Evolutionary conservation across 306 rosid genomes (phyloP).

Genomic region (Pachyrhizus erosus): DNA sequence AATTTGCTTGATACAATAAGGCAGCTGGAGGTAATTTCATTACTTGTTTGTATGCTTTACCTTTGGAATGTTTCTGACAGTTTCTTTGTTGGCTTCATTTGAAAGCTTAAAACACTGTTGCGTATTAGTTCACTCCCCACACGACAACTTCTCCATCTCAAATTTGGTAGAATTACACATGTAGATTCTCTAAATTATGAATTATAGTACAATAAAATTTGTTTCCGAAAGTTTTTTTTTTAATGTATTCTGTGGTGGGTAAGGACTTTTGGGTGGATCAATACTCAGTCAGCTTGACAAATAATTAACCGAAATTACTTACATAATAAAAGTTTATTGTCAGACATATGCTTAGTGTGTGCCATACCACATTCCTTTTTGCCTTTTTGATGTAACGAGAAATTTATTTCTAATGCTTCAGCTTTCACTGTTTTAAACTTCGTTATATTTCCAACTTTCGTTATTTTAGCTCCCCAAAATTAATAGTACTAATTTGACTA

Average conservation of each 20-base stretch:
- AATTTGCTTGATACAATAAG: slow-evolving; percentile 80
- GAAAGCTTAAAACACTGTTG: background rate
- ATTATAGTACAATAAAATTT: background rate
- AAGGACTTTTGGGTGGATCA: slow-evolving; percentile 17
- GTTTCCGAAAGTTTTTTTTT: background rate
- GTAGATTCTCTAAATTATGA: slow-evolving; percentile 5
- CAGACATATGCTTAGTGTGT: background rate
- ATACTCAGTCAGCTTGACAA: slow-evolving; percentile 18
- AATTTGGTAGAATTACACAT: background rate
- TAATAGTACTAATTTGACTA: slow-evolving; percentile 1
- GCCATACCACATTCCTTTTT: background rate
- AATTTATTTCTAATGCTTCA: background rate
- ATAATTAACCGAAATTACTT: background rate
- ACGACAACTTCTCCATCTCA: background rate
- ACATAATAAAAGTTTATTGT: slow-evolving; percentile 31
- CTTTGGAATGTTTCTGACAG: background rate
- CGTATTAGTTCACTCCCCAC: background rate
- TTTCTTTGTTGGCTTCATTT: slow-evolving; percentile 15
- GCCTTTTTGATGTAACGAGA: no score
- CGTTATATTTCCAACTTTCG: background rate
- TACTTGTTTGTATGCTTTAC: slow-evolving; percentile 14
- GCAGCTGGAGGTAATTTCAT: slow-evolving; percentile 81
- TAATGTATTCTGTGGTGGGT: background rate
- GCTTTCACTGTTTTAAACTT: slow-evolving; percentile 14
- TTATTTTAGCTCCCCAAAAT: background rate